Percentiles rank a stretch among this genome's conserved stretches.
These are phyloP conservation scores for Pyronema domesticum DNA, from an alignment of 495 filamentous ascomycete genomes.

Conservation along the genomic window DNA sequence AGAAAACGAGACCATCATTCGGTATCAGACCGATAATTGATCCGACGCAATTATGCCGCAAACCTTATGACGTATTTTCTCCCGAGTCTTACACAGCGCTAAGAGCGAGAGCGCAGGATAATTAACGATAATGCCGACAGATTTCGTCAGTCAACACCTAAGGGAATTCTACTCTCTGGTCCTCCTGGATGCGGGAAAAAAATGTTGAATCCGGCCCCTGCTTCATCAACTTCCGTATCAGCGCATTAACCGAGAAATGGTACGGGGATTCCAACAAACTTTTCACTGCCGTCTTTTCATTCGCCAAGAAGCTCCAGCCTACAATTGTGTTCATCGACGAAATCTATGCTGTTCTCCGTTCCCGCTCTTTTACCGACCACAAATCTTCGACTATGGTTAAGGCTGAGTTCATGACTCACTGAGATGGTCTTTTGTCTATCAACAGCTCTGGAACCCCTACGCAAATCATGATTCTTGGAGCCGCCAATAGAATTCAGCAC, in stretches of 20 bases:
- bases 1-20: too few species aligned
- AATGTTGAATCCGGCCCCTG: conserved; percentile 89
- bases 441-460: conserved; percentile 47
- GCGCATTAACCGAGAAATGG: conserved; percentile 95
- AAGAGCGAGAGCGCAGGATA: too few species aligned
- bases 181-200: conserved; percentile 95
- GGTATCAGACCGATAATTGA: too few species aligned
- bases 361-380: conserved; percentile 71
- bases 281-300: conserved; percentile 81
- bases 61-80: too few species aligned
- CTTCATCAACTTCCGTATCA: conserved; percentile 97
- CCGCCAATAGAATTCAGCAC: conserved; percentile 96
- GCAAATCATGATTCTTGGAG: conserved; percentile 83
- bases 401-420: conserved; percentile 98
- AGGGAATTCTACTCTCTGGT: conserved; percentile 84
- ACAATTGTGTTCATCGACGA: conserved; percentile 98
- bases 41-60: too few species aligned
- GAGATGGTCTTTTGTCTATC: conserved; percentile 77
- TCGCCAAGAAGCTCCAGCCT: conserved; percentile 81
- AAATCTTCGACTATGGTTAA: conserved; percentile 98
- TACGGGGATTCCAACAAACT: conserved; percentile 97
- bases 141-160: too few species aligned
- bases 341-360: conserved; percentile 72
- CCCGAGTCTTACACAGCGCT: too few species aligned
- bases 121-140: too few species aligned